Percentiles rank a stretch among this genome's conserved stretches.
Evolutionary conservation across 2,329 filamentous ascomycete species (phyloP).

Genomic region (Dothistroma pini): DNA sequence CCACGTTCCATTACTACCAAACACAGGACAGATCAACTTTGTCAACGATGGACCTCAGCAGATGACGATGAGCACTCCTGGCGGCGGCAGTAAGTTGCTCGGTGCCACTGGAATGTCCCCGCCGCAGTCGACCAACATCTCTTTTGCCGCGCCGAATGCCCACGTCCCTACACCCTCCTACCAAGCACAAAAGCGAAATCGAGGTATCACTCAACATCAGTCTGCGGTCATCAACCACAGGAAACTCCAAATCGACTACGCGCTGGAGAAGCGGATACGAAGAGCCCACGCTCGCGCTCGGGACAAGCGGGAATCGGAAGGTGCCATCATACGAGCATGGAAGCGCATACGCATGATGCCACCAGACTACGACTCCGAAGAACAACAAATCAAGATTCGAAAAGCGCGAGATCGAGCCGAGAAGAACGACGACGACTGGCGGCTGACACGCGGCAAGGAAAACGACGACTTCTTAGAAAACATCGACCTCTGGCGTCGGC

Average conservation of each 20-base stretch:
- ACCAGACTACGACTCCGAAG: slow-evolving; percentile 48
- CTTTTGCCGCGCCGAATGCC: slow-evolving; percentile 24
- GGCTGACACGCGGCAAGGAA: slow-evolving; percentile 30
- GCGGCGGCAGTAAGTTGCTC: slow-evolving; percentile 12
- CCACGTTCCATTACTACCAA: slow-evolving; percentile 35
- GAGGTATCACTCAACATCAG: slow-evolving; percentile 77
- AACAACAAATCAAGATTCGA: slow-evolving; percentile 32
- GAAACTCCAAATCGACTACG: slow-evolving; percentile 75
- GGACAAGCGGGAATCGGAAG: slow-evolving; percentile 60
- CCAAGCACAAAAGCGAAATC: slow-evolving; percentile 52
- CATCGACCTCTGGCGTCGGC: slow-evolving; percentile 23
- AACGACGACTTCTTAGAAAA: slow-evolving; percentile 25
- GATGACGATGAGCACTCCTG: slow-evolving; percentile 14
- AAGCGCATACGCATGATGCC: slow-evolving; percentile 55
- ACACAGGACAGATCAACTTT: slow-evolving; percentile 30
- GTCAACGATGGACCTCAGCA: slow-evolving; percentile 23
- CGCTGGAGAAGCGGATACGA: slow-evolving; percentile 70
- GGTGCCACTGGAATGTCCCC: slow-evolving; percentile 17
- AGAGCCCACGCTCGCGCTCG: slow-evolving; percentile 62
- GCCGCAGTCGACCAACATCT: slow-evolving; percentile 16
- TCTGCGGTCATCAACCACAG: slow-evolving; percentile 75
- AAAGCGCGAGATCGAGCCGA: slow-evolving; percentile 29
- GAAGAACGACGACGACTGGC: slow-evolving; percentile 38
- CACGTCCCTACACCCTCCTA: slow-evolving; percentile 35
- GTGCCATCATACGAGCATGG: slow-evolving; percentile 64